phyloP scores from a whole-genome alignment of 2,329 filamentous ascomycete genomes.

The Dactylonectria macrodidyma region DNA sequence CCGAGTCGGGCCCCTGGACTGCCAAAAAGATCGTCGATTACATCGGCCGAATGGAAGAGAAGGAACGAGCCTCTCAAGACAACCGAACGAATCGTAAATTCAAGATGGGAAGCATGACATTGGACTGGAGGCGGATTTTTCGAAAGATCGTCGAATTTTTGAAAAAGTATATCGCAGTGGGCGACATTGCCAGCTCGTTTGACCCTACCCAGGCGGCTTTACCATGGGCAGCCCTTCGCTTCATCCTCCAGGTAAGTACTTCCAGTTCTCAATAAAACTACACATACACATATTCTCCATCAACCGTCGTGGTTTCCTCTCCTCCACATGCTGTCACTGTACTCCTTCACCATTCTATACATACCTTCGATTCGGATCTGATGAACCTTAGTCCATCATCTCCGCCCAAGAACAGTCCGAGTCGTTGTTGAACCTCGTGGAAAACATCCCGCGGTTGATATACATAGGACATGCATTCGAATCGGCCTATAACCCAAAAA shows the following conservation, averaged over 20 bases:
- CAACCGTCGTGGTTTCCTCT: background rate
- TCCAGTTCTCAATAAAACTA: background rate
- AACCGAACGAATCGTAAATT: background rate
- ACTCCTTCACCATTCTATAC: background rate
- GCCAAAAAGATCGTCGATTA: background rate
- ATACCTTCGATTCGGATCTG: too few relatives aligned
- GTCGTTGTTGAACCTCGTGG: background rate
- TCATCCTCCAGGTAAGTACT: background rate
- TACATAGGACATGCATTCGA: background rate
- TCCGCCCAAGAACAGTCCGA: too few relatives aligned
- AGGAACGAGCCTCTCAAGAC: background rate
- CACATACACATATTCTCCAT: background rate
- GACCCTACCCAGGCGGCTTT: conserved; percentile 22
- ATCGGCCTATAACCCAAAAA: background rate
- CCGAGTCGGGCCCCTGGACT: background rate
- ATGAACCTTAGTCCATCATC: too few relatives aligned
- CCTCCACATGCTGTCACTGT: background rate
- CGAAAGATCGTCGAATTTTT: conserved; percentile 6
- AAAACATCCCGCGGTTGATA: background rate
- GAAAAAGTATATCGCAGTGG: conserved; percentile 24
- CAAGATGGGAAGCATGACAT: background rate
- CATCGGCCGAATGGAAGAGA: background rate
- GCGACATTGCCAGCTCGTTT: conserved; percentile 11
- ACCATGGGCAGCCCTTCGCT: conserved; percentile 9
- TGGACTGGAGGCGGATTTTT: background rate